These are phyloP conservation scores for Puccinellia tenuiflora DNA, from an alignment of 176 grass and related monocot genomes.

Conservation along the genomic window DNA sequence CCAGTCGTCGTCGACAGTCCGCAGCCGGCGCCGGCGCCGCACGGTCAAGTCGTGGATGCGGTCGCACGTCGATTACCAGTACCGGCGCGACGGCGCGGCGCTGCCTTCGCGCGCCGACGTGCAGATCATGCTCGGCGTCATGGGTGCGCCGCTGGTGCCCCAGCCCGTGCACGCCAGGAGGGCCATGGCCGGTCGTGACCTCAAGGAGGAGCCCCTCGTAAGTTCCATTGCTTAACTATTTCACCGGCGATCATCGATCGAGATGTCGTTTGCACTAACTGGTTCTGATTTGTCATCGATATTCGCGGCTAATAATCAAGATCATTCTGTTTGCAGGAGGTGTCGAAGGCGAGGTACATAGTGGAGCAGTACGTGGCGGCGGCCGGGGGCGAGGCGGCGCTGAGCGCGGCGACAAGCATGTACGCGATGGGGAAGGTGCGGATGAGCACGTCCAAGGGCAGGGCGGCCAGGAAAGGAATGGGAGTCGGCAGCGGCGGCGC, in stretches of 20 bases:
- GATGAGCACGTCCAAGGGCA: slow-evolving; percentile 47
- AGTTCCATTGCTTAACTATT: not conserved
- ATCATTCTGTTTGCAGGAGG: slow-evolving; percentile 32
- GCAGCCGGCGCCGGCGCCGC: slow-evolving; percentile 17
- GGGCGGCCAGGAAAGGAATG: not conserved
- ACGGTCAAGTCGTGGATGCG: slow-evolving; percentile 74
- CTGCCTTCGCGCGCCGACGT: slow-evolving; percentile 37
- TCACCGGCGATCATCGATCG: not conserved
- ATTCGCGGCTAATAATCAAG: not conserved
- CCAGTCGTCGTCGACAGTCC: not conserved
- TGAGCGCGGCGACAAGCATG: slow-evolving; percentile 68
- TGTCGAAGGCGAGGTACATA: slow-evolving; percentile 67
- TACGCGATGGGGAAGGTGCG: slow-evolving; percentile 73
- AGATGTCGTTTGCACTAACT: not conserved
- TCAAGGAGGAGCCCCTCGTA: slow-evolving; percentile 56
- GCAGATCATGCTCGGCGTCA: slow-evolving; percentile 77
- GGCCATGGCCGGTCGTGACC: slow-evolving; percentile 23
- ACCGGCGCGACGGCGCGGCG: not conserved
- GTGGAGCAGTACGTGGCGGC: slow-evolving; percentile 91
- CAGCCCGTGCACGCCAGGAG: slow-evolving; percentile 42
- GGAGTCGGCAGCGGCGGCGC: not conserved
- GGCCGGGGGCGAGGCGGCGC: slow-evolving; percentile 57
- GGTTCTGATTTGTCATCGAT: not conserved
- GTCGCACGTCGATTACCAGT: slow-evolving; percentile 28
- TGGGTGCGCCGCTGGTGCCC: slow-evolving; percentile 74